These are phyloP conservation scores for Epithele typhae DNA, from an alignment of 768 basidiomycete genomes.

Conservation along the genomic window DNA sequence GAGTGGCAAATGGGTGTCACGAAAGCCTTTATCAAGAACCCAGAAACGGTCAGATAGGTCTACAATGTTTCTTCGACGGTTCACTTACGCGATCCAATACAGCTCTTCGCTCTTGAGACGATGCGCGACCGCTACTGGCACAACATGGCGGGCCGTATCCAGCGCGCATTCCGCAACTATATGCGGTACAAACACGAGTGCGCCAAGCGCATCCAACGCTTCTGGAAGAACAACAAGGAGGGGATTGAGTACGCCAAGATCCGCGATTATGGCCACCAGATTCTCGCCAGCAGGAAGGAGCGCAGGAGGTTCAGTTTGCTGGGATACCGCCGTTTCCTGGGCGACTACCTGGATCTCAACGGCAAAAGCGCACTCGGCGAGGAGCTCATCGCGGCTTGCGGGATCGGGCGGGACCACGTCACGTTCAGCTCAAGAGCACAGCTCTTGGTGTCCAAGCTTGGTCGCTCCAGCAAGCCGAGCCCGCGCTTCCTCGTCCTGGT, in stretches of 20 bases:
- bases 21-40: constrained; percentile 99
- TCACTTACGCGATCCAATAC: constrained; percentile 3
- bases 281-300: constrained; percentile 90
- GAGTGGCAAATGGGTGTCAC: constrained; percentile 99
- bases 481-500: constrained; percentile 91
- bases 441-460: constrained; percentile 77
- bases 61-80: no score
- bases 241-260: constrained; percentile 82
- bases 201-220: constrained; percentile 90
- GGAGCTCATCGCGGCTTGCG: constrained; percentile 67
- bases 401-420: constrained; percentile 79
- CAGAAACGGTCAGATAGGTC: constrained; percentile 73
- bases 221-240: constrained; percentile 99
- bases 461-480: constrained; percentile 85
- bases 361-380: constrained; percentile 74
- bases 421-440: constrained; percentile 82
- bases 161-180: constrained; percentile 94
- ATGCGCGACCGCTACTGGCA: constrained; percentile 99
- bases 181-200: constrained; percentile 94
- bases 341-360: constrained; percentile 92
- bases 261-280: constrained; percentile 92
- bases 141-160: constrained; percentile 97
- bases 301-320: constrained; percentile 89
- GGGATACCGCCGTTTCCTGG: constrained; percentile 91
- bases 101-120: constrained; percentile 97